Conservation (phyloP, 2,329 filamentous ascomycete species). For the Albophoma yamanashiensis region DNA sequence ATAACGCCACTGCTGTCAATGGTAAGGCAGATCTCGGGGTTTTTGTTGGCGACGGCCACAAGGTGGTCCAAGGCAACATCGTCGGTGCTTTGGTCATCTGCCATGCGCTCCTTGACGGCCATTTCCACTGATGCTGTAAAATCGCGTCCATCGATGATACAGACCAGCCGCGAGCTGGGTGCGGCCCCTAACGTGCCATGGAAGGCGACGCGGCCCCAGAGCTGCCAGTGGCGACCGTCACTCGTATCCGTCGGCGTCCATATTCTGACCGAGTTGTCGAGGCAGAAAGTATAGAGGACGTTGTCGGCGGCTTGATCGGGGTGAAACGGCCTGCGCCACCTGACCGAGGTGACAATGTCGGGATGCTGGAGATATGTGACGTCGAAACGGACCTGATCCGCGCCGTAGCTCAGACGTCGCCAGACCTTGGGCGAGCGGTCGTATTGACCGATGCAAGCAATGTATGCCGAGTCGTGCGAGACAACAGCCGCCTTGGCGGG, state of each 20-base stretch:
- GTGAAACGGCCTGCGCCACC: conserved; percentile 76
- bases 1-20: conserved; percentile 77
- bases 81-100: conserved; percentile 46
- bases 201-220: conserved; percentile 77
- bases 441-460: conserved; percentile 68
- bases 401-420: conserved; percentile 75
- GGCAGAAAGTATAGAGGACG: conserved; percentile 80
- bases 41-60: conserved; percentile 74
- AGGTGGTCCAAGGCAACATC: conserved; percentile 73
- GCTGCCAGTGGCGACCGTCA: conserved; percentile 59
- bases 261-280: conserved; percentile 68
- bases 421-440: conserved; percentile 88
- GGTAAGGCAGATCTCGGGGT: conserved; percentile 78
- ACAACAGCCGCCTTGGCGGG: conserved; percentile 64
- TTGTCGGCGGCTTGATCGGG: conserved; percentile 72
- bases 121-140: conserved; percentile 68
- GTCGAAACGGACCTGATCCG: conserved; percentile 78
- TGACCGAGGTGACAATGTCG: conserved; percentile 63
- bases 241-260: conserved; percentile 73
- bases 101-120: conserved; percentile 52
- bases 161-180: conserved; percentile 33
- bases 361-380: conserved; percentile 86
- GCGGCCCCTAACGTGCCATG: conserved; percentile 52
- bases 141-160: conserved; percentile 74
- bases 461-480: conserved; percentile 78